A percentile compares a stretch with the other conserved stretches of the same genome.
Evolutionary conservation across 352 stramenopile species (phyloP).

Genomic region (Globisporangium okanoganense): DNA sequence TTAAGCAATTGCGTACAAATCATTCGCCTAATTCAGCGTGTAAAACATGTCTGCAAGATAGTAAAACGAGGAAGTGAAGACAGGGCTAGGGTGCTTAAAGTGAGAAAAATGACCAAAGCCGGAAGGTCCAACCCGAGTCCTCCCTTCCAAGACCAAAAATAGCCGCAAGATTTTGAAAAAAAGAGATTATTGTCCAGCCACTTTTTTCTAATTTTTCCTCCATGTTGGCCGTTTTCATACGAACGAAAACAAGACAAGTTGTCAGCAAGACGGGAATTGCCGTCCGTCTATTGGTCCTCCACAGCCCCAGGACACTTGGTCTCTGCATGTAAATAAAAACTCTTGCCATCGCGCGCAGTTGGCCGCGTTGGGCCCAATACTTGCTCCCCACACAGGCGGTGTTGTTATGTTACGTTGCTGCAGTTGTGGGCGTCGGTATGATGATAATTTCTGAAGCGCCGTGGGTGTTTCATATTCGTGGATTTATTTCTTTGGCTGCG

Average conservation of each 20-base stretch:
- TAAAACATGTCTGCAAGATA: not conserved
- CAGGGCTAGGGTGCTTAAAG: not conserved
- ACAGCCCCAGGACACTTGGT: no score
- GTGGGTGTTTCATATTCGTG: no score
- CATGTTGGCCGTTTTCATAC: not conserved
- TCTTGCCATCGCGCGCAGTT: no score
- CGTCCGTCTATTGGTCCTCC: no score
- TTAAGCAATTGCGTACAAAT: not conserved
- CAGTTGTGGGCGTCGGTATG: no score
- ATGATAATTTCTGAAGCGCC: no score
- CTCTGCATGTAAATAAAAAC: no score
- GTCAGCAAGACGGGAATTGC: no score
- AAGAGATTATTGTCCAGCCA: not conserved
- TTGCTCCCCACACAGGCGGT: no score
- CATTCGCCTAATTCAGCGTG: not conserved
- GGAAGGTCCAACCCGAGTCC: conserved; percentile 11
- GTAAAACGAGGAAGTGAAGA: not conserved
- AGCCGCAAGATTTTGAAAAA: not conserved
- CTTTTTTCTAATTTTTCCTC: not conserved
- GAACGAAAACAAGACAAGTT: not conserved
- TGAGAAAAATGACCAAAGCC: not conserved
- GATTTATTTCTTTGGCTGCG: no score
- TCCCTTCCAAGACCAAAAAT: conserved; percentile 9
- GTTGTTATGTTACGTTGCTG: no score
- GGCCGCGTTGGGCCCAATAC: no score